These are phyloP conservation scores for Solanum paucissectum DNA, from an alignment of 257 asterid species.

Conservation along the genomic window DNA sequence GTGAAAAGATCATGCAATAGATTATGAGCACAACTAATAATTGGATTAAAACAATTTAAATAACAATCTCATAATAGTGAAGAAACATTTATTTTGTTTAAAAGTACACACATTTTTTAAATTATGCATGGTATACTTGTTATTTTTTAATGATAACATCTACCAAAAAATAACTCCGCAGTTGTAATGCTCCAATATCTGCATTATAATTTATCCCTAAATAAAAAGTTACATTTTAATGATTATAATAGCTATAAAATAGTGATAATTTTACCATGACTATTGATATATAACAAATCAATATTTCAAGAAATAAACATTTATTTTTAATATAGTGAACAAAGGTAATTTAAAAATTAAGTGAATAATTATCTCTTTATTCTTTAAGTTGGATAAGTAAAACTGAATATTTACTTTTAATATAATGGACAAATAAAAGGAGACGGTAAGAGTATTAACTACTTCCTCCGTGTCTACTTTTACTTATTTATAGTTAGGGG, in stretches of 20 bases:
- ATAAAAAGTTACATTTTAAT: not conserved
- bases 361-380: not conserved
- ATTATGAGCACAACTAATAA: not conserved
- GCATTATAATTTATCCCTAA: not conserved
- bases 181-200: not conserved
- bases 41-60: not conserved
- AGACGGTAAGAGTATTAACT: not conserved
- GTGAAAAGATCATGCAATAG: not conserved
- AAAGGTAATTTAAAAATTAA: no score
- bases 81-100: not conserved
- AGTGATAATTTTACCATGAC: not conserved
- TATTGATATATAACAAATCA: not conserved
- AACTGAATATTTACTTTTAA: no score
- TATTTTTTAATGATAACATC: not conserved
- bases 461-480: no score
- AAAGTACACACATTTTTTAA: not conserved
- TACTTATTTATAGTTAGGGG: not conserved
- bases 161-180: not conserved
- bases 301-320: not conserved
- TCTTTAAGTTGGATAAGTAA: not conserved
- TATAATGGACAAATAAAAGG: no score
- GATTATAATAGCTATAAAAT: not conserved
- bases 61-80: not conserved
- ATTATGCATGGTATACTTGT: not conserved
- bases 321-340: not conserved